Percentiles rank a stretch among this genome's conserved stretches.
These are phyloP conservation scores for Beauveria bassiana DNA, from an alignment of 2,329 filamentous ascomycete species.

Conservation along the genomic window DNA sequence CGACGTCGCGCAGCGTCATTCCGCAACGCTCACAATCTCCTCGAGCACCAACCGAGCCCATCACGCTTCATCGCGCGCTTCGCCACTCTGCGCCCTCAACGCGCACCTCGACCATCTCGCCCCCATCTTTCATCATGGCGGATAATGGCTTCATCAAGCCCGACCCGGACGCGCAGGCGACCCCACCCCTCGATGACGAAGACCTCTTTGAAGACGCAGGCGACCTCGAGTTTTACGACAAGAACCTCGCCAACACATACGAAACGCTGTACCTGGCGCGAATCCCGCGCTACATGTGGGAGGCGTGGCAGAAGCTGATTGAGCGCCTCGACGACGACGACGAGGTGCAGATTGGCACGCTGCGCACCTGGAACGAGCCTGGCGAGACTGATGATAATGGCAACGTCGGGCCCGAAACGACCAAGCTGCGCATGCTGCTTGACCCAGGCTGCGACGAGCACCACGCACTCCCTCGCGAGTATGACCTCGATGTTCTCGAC, in stretches of 20 bases:
- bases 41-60: not conserved
- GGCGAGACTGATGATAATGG: slow-evolving; percentile 41
- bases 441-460: slow-evolving; percentile 57
- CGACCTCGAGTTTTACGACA: slow-evolving; percentile 49
- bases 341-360: slow-evolving; percentile 72
- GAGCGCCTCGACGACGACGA: slow-evolving; percentile 66
- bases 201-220: slow-evolving; percentile 58
- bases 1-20: not conserved
- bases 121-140: slow-evolving; percentile 19
- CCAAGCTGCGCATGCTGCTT: slow-evolving; percentile 56
- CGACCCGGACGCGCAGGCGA: slow-evolving; percentile 39
- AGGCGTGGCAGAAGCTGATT: slow-evolving; percentile 55
- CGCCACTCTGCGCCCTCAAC: not conserved
- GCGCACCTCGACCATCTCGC: not conserved
- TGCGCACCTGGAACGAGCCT: slow-evolving; percentile 53
- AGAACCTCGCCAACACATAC: slow-evolving; percentile 30
- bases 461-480: slow-evolving; percentile 75
- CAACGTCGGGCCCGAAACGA: slow-evolving; percentile 18
- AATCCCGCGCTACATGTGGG: slow-evolving; percentile 72
- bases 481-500: slow-evolving; percentile 64
- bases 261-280: slow-evolving; percentile 63
- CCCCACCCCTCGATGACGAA: slow-evolving; percentile 49
- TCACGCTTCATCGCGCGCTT: slow-evolving; percentile 2
- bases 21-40: not conserved
- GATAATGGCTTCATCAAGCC: slow-evolving; percentile 37